Evolutionary conservation across 495 filamentous ascomycete genomes (phyloP).

Genomic region (Aspergillus baeticus): DNA sequence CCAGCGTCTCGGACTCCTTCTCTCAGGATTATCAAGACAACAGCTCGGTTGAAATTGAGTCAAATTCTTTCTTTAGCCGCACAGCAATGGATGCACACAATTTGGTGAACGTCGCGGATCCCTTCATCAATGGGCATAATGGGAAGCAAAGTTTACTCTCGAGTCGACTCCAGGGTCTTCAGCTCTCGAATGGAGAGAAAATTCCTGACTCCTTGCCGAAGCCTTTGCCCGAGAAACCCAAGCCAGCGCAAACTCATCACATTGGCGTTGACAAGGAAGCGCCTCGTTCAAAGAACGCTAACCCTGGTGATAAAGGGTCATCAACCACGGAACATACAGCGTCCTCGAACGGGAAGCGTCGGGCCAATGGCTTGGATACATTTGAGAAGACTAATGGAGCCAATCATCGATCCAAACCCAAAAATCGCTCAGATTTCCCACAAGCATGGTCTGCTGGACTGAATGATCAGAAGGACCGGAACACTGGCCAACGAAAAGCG

Average conservation of each 20-base stretch:
- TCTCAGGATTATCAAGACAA: constrained; percentile 42
- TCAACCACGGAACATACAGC: constrained; percentile 19
- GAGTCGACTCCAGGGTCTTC: constrained; percentile 38
- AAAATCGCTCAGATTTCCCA: constrained; percentile 32
- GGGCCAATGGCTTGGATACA: constrained; percentile 31
- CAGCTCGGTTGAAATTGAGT: constrained; percentile 39
- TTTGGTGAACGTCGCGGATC: constrained; percentile 14
- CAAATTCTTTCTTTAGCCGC: constrained; percentile 25
- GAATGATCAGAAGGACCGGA: constrained; percentile 31
- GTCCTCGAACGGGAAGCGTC: constrained; percentile 30
- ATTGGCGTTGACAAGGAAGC: constrained; percentile 27
- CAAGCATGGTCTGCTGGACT: constrained; percentile 21
- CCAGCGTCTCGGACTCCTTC: constrained; percentile 43
- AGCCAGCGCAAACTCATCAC: constrained; percentile 20
- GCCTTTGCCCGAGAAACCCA: constrained; percentile 30
- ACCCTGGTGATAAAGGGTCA: constrained; percentile 33
- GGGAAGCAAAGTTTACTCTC: constrained; percentile 36
- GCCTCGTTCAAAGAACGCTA: constrained; percentile 30
- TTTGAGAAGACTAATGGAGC: constrained; percentile 40
- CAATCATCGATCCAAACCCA: constrained; percentile 33
- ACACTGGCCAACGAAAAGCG: constrained; percentile 33
- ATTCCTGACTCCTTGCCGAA: constrained; percentile 26
- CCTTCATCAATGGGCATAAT: constrained; percentile 16
- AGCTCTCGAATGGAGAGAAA: constrained; percentile 38
- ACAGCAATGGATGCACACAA: constrained; percentile 29